Percentiles rank a stretch among this genome's conserved stretches.
Evolutionary conservation across 2,329 filamentous ascomycete species (phyloP).

Genomic region (Hypoxylon sp.): DNA sequence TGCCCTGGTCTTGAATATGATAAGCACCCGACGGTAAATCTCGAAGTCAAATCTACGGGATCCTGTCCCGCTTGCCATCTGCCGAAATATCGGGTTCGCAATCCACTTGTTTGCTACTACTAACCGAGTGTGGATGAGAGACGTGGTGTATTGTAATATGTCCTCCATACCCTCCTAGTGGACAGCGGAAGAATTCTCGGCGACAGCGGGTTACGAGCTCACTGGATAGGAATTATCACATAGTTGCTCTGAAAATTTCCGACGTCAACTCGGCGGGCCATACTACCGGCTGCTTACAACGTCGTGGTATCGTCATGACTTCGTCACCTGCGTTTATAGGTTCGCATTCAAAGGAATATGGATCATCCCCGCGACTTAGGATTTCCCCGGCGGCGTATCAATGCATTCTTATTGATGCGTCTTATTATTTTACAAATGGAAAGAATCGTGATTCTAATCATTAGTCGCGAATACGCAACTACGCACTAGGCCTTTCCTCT

Average conservation of each 20-base stretch:
- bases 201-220: slow-evolving; percentile 6
- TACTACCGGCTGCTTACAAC: slow-evolving; percentile 17
- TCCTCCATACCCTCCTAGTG: slow-evolving; percentile 11
- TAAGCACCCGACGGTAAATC: slow-evolving; percentile 23
- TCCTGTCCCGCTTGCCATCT: slow-evolving; percentile 21
- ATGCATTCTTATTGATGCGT: slow-evolving; percentile 24
- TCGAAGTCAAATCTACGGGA: slow-evolving; percentile 28
- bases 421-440: slow-evolving; percentile 31
- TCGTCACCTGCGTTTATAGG: slow-evolving; percentile 32
- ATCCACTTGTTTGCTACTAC: slow-evolving; percentile 31
- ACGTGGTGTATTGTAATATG: slow-evolving; percentile 17
- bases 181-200: slow-evolving; percentile 20
- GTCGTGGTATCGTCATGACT: slow-evolving; percentile 32
- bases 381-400: slow-evolving; percentile 23
- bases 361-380: slow-evolving; percentile 7
- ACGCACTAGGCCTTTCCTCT: slow-evolving; percentile 7
- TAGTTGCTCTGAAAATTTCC: slow-evolving; percentile 3
- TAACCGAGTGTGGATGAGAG: slow-evolving; percentile 15
- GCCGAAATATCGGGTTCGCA: slow-evolving; percentile 21
- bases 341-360: slow-evolving; percentile 18
- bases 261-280: slow-evolving; percentile 10
- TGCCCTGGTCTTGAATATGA: slow-evolving; percentile 20
- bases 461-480: slow-evolving; percentile 18
- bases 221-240: slow-evolving; percentile 11
- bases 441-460: slow-evolving; percentile 14